Evolutionary conservation across 805 yeast genomes (phyloP), one percentile per base, ranked within the genome.

Genomic region (Trichomonascus vanleenenianus): DNA sequence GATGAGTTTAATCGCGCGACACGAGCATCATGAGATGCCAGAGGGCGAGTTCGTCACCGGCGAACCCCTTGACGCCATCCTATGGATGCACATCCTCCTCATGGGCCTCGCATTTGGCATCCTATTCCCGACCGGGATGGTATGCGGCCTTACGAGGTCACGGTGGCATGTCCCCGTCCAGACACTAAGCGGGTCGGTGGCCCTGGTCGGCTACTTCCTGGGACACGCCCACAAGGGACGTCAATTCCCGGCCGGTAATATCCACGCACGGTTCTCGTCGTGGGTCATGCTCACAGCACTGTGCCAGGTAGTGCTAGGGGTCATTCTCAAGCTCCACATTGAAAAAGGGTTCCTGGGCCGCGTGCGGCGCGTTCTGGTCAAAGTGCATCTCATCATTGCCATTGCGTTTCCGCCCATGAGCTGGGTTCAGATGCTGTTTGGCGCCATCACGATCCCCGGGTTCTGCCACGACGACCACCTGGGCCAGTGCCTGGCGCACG

Each of bases 401-500:
- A 45, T 62, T n/a, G 37, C 58, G 30, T 64, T 68, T 50, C 73
- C 74, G 5, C 51, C 68, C 5, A 50, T 67, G 25, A 93, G 94
- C 7, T 86, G 94, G 84, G 81, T 88, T 8, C 79, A 85, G 52
- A 74, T 77, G 30, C 79, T 88, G 43, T 66, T 91, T 66, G 91
- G 95, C 0, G 86, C 91, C 4, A 81, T 85, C 39, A 83, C 95
- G 1, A 59, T 88, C 51, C 76, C 86, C 52, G 96, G 96, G 2
- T 91, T 88, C 63, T 91, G 97, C 65, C 79, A 86, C 55, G 66
- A 57, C 30, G 71, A 63, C 31, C 93, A 85, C 56, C 80, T 94
- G 0, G 97, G 97, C 19, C 97, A 91, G 65, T 91, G 97, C 63
- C 76, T 88, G 35, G 97, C 97, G 0, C 97, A 91, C 62, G 97